Percentiles rank a stretch among this genome's conserved stretches.
Conservation (phyloP, 306 rosid species). For the Prunus dulcis region DNA sequence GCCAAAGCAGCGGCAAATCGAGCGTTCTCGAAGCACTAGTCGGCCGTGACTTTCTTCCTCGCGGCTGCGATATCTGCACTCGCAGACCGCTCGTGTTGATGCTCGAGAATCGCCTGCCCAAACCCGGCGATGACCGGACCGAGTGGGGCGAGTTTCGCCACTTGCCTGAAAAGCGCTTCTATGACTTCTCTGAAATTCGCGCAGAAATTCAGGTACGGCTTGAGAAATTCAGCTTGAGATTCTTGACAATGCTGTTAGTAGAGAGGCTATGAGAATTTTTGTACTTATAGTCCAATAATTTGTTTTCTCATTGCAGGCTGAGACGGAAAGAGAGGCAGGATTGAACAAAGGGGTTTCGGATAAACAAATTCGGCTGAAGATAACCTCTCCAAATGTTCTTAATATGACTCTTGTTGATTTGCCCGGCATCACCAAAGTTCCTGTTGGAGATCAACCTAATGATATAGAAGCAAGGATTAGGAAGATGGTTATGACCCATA, state of each 20-base stretch:
- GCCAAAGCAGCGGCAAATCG: slow-evolving; percentile 44
- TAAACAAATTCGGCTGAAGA: slow-evolving; percentile 37
- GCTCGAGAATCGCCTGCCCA: slow-evolving; percentile 29
- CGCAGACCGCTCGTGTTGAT: slow-evolving; percentile 34
- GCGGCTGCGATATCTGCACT: slow-evolving; percentile 37
- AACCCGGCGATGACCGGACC: slow-evolving; percentile 1
- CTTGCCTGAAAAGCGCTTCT: slow-evolving; percentile 35
- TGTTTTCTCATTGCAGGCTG: slow-evolving; percentile 20
- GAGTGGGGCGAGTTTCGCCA: slow-evolving; percentile 42
- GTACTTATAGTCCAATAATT: background rate
- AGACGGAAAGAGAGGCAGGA: slow-evolving; percentile 39
- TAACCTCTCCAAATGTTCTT: slow-evolving; percentile 36
- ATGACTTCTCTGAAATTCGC: slow-evolving; percentile 31
- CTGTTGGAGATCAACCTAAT: slow-evolving; percentile 46
- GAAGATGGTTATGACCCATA: slow-evolving; percentile 35
- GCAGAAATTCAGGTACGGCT: slow-evolving; percentile 33
- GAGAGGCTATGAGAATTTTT: background rate
- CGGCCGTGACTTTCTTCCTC: slow-evolving; percentile 42
- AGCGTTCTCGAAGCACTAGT: slow-evolving; percentile 42
- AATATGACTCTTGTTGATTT: slow-evolving; percentile 43
- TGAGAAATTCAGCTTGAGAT: background rate
- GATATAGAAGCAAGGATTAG: slow-evolving; percentile 38
- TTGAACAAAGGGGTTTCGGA: slow-evolving; percentile 35
- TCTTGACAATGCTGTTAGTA: background rate
- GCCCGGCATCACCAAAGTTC: slow-evolving; percentile 42